These are phyloP conservation scores for Boehmeria nivea DNA, from an alignment of 306 rosid genomes.

Conservation along the genomic window DNA sequence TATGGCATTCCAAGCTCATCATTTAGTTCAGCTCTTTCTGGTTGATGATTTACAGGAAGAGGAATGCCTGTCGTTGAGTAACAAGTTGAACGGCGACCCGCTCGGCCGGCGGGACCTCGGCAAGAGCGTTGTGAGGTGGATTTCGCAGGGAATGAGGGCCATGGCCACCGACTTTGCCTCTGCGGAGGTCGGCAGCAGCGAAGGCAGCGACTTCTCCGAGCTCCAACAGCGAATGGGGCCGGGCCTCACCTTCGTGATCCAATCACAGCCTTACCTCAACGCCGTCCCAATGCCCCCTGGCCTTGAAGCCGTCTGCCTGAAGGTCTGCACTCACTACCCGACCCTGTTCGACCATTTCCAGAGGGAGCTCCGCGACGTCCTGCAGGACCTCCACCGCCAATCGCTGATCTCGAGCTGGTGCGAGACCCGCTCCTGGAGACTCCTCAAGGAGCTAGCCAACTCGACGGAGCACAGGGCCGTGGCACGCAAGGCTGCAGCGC, in stretches of 20 bases:
- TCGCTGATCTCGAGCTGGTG: slow-evolving; percentile 41
- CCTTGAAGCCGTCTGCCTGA: slow-evolving; percentile 56
- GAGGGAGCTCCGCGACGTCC: slow-evolving; percentile 74
- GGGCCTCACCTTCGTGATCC: slow-evolving; percentile 58
- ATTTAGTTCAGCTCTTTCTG: neutral
- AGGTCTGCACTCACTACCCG: slow-evolving; percentile 68
- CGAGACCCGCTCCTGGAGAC: slow-evolving; percentile 60
- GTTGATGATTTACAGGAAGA: neutral
- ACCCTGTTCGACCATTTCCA: slow-evolving; percentile 79
- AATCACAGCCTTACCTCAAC: slow-evolving; percentile 67
- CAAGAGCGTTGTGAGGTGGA: slow-evolving; percentile 60
- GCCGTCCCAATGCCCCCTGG: slow-evolving; percentile 77
- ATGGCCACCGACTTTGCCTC: slow-evolving; percentile 62
- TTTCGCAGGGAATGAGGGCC: slow-evolving; percentile 54
- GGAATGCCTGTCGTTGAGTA: neutral
- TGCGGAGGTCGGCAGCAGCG: slow-evolving; percentile 50
- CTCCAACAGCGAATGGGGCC: slow-evolving; percentile 51
- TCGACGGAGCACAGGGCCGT: slow-evolving; percentile 69
- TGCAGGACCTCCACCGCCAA: slow-evolving; percentile 37
- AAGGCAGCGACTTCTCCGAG: slow-evolving; percentile 36
- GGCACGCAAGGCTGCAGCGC: slow-evolving; percentile 42
- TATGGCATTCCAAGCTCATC: no score
- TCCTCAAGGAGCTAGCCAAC: slow-evolving; percentile 61
- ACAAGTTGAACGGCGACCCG: slow-evolving; percentile 49
- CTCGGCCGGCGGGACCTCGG: slow-evolving; percentile 65